Evolutionary conservation across 305 asterid species (phyloP).

Genomic region (Fraxinus ornus): DNA sequence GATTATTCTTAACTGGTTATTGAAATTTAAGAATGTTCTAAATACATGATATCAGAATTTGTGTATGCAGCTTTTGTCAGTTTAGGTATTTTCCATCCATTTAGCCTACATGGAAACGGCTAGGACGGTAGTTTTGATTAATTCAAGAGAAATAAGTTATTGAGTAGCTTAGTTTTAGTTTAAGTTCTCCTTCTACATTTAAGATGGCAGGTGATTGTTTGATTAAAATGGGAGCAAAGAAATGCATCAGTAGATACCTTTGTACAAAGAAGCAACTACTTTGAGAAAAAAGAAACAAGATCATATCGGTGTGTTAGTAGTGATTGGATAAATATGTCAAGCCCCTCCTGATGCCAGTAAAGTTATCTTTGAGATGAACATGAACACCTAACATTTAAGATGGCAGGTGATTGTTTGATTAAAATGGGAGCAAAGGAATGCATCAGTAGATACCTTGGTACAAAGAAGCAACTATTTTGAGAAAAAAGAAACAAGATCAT

Average conservation of each 20-base stretch:
- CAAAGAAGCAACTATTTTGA: background rate
- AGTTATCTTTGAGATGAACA: conserved; percentile 88
- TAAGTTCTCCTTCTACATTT: background rate
- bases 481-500: background rate
- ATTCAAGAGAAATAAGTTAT: background rate
- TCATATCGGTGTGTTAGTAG: background rate
- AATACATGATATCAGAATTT: background rate
- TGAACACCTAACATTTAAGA: conserved; percentile 54
- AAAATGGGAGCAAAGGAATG: background rate
- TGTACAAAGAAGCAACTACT: background rate
- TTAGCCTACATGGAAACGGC: background rate
- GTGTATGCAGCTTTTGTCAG: background rate
- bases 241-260: background rate
- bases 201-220: background rate
- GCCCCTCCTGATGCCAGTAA: conserved; percentile 99
- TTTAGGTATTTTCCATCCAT: background rate
- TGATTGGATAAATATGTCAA: conserved; percentile 53
- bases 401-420: background rate
- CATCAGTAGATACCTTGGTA: background rate
- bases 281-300: background rate
- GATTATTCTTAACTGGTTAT: background rate
- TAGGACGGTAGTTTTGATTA: background rate
- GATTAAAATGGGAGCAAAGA: background rate
- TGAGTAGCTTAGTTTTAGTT: background rate
- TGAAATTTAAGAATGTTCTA: background rate